These are phyloP conservation scores for Lumnitzera littorea DNA, from an alignment of 345 rosid genomes.

Conservation along the genomic window DNA sequence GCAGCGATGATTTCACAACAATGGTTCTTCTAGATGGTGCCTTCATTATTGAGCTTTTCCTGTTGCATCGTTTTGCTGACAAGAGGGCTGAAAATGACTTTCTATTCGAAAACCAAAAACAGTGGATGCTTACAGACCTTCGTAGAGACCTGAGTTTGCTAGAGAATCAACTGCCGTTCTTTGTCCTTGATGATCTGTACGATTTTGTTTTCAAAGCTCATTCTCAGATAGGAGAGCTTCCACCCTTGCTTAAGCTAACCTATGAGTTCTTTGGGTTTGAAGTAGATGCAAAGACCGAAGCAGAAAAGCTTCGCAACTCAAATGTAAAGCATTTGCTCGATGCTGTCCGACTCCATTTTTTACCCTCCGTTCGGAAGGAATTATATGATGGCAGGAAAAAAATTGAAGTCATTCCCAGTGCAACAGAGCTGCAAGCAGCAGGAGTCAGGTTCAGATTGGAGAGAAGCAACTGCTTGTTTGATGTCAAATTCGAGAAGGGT, in stretches of 20 bases:
- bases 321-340: too few species aligned
- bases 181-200: slow-evolving; percentile 8
- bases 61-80: background rate
- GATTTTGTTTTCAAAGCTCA: too few species aligned
- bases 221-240: too few species aligned
- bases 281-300: too few species aligned
- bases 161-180: slow-evolving; percentile 12
- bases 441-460: background rate
- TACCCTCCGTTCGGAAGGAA: too few species aligned
- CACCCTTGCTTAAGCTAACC: too few species aligned
- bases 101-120: background rate
- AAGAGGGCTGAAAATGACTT: background rate
- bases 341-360: too few species aligned
- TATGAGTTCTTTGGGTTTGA: too few species aligned
- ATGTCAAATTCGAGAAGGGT: background rate
- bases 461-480: background rate
- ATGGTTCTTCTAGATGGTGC: slow-evolving; percentile 9
- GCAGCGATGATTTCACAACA: background rate
- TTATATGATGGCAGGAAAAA: too few species aligned
- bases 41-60: slow-evolving; percentile 4
- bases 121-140: background rate
- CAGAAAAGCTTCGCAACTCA: too few species aligned
- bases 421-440: too few species aligned
- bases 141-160: slow-evolving; percentile 7
- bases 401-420: too few species aligned